Evolutionary conservation across 1,284 basidiomycete genomes (phyloP), one percentile per base, ranked within the genome.

Genomic region (Leccinum pachyderme): DNA sequence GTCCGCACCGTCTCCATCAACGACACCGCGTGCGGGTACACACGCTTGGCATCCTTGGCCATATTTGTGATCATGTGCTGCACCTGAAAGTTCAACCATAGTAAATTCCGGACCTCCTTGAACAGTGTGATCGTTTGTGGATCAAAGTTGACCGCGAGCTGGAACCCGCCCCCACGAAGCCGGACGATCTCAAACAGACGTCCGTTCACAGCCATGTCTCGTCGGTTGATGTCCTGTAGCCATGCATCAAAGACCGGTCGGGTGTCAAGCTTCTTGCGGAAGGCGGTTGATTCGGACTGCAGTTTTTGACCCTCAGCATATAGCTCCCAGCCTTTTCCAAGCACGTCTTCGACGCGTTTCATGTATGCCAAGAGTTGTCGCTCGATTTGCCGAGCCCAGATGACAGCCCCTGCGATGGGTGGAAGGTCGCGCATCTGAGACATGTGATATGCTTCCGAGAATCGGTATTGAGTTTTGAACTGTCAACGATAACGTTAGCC

Each of bases 291-390:
- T 72, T 99, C 96, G 41, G 87, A 88, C 66, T 97, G 93, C 0
- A 99, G 87, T 67, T 95, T 95, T 72, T 98, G 94, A 6, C 97
- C 97, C 65, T 99, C 96, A n/a, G 96, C 94, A 64, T 99, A 99
- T 59, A 95, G 85, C 71, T 98, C 95, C 96, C 96, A 99, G 7
- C 94, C 95, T 72, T 94, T 95, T 8, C 96, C 97, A 11, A 99
- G 87, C 3, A 99, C 97, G 70, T 98, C 96, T 70, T 98, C 95
- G 51, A 99, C 96, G n/a, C 95, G 91, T 73, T 95, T 96, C 95
- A 99, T 98, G 77, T 99, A 98, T 3, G 93, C 88, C 61, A 91
- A 81, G 11, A 99, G 84, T 72, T 99, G 96, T 7, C 95, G 87
- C 68, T 98, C 96, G 62, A 99, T 99, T 76, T 99, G 96, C 8